A percentile compares a stretch with the other conserved stretches of the same genome.
phyloP scores from a whole-genome alignment of 345 rosid genomes.

The Crucihimalaya himalaica region DNA sequence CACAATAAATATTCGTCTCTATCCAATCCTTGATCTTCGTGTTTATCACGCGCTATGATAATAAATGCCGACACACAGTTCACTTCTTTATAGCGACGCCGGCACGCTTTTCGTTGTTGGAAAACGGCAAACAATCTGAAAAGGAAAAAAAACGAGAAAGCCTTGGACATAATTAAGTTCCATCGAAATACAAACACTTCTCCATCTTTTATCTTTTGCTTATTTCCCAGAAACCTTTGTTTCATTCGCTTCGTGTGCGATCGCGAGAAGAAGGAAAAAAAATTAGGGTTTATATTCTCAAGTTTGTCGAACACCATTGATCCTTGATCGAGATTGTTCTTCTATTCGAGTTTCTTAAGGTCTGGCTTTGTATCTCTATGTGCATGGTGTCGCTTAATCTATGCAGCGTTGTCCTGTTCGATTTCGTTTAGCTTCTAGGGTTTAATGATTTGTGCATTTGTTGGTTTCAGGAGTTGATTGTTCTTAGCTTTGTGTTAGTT shows the following conservation, averaged over 20 bases:
- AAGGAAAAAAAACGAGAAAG: background rate
- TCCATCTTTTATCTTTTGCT: slow-evolving; percentile 36
- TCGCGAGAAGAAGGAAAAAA: slow-evolving; percentile 30
- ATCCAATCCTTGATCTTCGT: slow-evolving; percentile 31
- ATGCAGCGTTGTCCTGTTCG: slow-evolving; percentile 29
- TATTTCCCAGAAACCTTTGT: slow-evolving; percentile 40
- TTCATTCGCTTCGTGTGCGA: slow-evolving; percentile 38
- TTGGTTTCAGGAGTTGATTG: background rate
- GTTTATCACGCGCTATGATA: slow-evolving; percentile 29
- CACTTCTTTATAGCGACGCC: background rate
- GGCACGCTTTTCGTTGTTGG: slow-evolving; percentile 7
- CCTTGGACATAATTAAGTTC: slow-evolving; percentile 18
- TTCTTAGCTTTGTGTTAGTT: slow-evolving; percentile 30
- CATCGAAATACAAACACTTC: slow-evolving; percentile 40
- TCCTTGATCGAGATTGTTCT: slow-evolving; percentile 21
- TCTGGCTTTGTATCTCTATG: slow-evolving; percentile 20
- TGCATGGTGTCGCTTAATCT: slow-evolving; percentile 36
- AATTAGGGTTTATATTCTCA: slow-evolving; percentile 36
- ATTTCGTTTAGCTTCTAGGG: slow-evolving; percentile 38
- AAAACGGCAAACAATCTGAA: slow-evolving; percentile 36
- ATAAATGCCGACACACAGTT: slow-evolving; percentile 28
- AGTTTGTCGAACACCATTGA: slow-evolving; percentile 30
- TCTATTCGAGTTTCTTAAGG: slow-evolving; percentile 28
- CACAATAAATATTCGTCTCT: slow-evolving; percentile 30
- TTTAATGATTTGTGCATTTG: slow-evolving; percentile 37